Base-by-base conservation (phyloP, 2,329 filamentous ascomycete genomes). In the Parastagonospora nodorum region DNA sequence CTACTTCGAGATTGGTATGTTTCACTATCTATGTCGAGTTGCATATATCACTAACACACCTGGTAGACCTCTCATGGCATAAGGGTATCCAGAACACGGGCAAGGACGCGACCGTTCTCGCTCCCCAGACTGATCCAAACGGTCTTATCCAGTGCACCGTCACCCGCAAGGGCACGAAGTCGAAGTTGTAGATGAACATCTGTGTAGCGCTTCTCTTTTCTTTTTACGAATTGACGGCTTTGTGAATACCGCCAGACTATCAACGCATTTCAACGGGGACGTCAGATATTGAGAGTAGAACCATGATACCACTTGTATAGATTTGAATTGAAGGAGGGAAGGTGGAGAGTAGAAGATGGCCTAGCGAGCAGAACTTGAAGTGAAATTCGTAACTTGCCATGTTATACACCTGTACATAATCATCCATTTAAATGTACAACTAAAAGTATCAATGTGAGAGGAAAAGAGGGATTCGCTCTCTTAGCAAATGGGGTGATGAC, bases 81-180 rank as follows among this genome's bases (percentile, higher is more conserved):
- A 95, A 97, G 75, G 92, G 88, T 28, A 74, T 92, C 62, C 90
- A 96, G 82, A 99, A 99, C 78, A 96, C 90, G 0, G 94, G 94
- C 75, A 89, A 90, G 75, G 89, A 99, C 67, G 94, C 94, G 45
- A 92, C 97, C 72, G 93, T 99, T 15, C 97, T 94, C 67, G 92
- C 90, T 27, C 94, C 94, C 3, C 94, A 97, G 75, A 89, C 89
- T 9, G 87, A 90, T 58, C 94, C 94, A 49, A 99, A 97, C 71
- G 94, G 94, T 27, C 84, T 99, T 54, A 99, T 99, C 77, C 89
- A 95, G 73, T 96, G 92, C 78, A 92, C 91, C 50, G 92, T 99
- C 43, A 82, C 84, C 31, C 85, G 89, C 55, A 75, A 79, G 65
- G 70, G 63, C 33, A 57, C 67, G 40, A 77, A 76, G 58, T 67